Evolutionary conservation across 768 basidiomycete species (phyloP).

Genomic region (Lentinula raphanica): DNA sequence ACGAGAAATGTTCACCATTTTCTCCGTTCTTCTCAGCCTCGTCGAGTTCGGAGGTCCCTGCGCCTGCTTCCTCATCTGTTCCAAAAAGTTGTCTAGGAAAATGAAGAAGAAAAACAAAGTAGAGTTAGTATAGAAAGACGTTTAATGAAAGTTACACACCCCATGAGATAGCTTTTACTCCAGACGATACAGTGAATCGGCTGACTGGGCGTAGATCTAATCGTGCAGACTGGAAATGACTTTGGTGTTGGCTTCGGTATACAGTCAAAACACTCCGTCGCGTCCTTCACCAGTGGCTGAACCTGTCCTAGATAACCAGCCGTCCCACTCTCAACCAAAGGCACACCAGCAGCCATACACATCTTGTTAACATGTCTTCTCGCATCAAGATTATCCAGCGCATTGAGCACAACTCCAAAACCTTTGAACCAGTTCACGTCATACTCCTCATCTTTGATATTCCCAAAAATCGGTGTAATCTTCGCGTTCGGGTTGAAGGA

Average conservation of each 20-base stretch:
- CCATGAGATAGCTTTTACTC: slow-evolving; percentile 95
- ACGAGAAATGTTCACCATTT: slow-evolving; percentile 76
- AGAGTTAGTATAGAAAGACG: neutral
- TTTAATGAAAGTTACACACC: slow-evolving; percentile 47
- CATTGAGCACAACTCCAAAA: slow-evolving; percentile 93
- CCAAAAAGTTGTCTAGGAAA: slow-evolving; percentile 81
- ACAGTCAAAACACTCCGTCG: slow-evolving; percentile 95
- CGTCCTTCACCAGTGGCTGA: slow-evolving; percentile 87
- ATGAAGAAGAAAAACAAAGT: neutral
- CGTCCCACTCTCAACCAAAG: slow-evolving; percentile 93
- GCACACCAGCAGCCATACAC: slow-evolving; percentile 89
- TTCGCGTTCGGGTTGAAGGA: slow-evolving; percentile 85
- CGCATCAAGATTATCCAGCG: slow-evolving; percentile 96
- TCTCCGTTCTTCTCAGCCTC: slow-evolving; percentile 91
- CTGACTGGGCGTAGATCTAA: slow-evolving; percentile 92
- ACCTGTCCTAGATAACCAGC: slow-evolving; percentile 97
- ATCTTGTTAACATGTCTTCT: slow-evolving; percentile 95
- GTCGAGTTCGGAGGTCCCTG: slow-evolving; percentile 59
- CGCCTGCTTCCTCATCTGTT: slow-evolving; percentile 77
- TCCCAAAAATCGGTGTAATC: slow-evolving; percentile 86
- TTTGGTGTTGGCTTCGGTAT: slow-evolving; percentile 90
- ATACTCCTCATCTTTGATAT: slow-evolving; percentile 90
- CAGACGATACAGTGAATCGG: slow-evolving; percentile 99
- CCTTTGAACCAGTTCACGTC: slow-evolving; percentile 86
- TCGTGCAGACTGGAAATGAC: slow-evolving; percentile 96